Evolutionary conservation across 2,329 filamentous ascomycete genomes (phyloP).

Genomic region (Chaetothyriales sp.): DNA sequence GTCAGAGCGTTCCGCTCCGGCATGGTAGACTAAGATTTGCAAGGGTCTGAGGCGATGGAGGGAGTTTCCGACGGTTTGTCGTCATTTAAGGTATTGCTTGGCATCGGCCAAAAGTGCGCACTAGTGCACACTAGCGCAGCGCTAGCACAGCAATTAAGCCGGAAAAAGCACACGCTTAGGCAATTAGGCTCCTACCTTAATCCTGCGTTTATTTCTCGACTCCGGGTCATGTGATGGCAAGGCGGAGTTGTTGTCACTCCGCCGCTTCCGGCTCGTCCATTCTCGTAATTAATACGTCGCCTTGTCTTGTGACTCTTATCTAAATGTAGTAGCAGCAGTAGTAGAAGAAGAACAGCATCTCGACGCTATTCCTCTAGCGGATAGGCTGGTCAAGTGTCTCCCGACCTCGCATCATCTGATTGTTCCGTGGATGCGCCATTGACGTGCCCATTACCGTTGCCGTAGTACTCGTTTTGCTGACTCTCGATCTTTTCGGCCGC

Average conservation of each 20-base stretch:
- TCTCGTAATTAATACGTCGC: not conserved
- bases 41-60: too few species aligned
- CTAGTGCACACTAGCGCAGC: too few species aligned
- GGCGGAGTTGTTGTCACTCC: too few species aligned
- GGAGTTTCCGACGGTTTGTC: too few species aligned
- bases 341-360: not conserved
- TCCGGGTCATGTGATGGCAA: not conserved
- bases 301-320: not conserved
- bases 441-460: conserved; percentile 12
- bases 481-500: conserved; percentile 10
- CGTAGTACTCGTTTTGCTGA: conserved; percentile 17
- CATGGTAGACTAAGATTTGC: too few species aligned
- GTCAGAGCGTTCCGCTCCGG: too few species aligned
- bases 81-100: too few species aligned
- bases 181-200: too few species aligned
- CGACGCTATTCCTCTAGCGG: not conserved
- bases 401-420: not conserved
- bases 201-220: too few species aligned
- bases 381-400: not conserved
- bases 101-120: too few species aligned
- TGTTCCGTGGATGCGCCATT: not conserved
- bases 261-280: not conserved
- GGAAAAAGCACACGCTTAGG: too few species aligned
- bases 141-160: too few species aligned
- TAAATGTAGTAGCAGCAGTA: not conserved